Evolutionary conservation across 2,329 filamentous ascomycete genomes (phyloP).

Genomic region (Colletotrichum sp.): DNA sequence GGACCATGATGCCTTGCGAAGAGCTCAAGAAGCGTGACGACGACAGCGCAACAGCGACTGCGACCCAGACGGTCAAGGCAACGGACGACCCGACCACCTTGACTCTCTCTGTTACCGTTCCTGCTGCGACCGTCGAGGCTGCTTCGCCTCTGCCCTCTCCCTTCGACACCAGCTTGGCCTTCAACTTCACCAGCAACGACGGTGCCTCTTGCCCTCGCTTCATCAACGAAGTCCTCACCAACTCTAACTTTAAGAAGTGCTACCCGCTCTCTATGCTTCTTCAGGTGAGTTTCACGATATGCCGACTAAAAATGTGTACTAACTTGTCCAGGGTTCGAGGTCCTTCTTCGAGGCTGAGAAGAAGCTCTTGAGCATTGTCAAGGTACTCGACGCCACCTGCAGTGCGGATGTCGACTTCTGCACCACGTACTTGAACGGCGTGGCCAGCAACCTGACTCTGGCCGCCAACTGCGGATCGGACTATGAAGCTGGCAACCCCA

Average conservation of each 20-base stretch:
- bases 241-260: slow-evolving; percentile 73
- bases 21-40: slow-evolving; percentile 30
- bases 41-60: slow-evolving; percentile 14
- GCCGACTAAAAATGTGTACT: slow-evolving; percentile 18
- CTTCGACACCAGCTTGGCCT: slow-evolving; percentile 69
- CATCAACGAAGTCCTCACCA: slow-evolving; percentile 69
- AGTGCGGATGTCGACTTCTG: slow-evolving; percentile 70
- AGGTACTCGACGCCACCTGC: slow-evolving; percentile 81
- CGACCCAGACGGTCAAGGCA: neutral
- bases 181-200: slow-evolving; percentile 62
- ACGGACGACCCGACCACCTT: slow-evolving; percentile 6
- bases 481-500: slow-evolving; percentile 67
- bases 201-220: slow-evolving; percentile 67
- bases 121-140: slow-evolving; percentile 30
- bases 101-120: slow-evolving; percentile 15
- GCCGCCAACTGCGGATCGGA: slow-evolving; percentile 74
- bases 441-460: slow-evolving; percentile 70
- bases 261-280: slow-evolving; percentile 86
- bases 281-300: slow-evolving; percentile 57
- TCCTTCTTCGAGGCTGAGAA: slow-evolving; percentile 83
- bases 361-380: slow-evolving; percentile 74
- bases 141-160: slow-evolving; percentile 61
- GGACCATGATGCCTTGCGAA: slow-evolving; percentile 22
- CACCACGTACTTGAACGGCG: slow-evolving; percentile 63
- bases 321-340: slow-evolving; percentile 69